Percentiles rank a stretch among this genome's conserved stretches.
Evolutionary conservation across 2,329 filamentous ascomycete genomes (phyloP).

Genomic region (Zalaria obscura): DNA sequence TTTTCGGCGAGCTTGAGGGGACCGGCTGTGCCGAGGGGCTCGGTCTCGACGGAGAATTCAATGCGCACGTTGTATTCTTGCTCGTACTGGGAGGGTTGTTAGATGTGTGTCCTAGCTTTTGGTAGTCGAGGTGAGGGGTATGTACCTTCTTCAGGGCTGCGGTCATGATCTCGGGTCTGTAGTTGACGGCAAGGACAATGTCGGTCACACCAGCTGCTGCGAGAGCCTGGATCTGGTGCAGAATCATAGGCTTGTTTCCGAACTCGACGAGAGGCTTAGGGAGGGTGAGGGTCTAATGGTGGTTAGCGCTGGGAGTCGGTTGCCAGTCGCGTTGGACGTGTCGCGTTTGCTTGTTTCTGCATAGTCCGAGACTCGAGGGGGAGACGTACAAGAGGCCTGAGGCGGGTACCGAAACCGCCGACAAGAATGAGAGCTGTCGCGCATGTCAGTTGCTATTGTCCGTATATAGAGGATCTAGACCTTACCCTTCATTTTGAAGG

Average conservation of each 20-base stretch:
- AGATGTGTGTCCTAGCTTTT: conserved; percentile 1
- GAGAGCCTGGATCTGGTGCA: conserved; percentile 92
- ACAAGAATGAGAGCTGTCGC: conserved; percentile 89
- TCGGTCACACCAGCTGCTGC: conserved; percentile 90
- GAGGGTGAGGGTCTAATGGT: conserved; percentile 77
- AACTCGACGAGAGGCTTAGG: conserved; percentile 98
- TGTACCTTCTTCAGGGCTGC: conserved; percentile 73
- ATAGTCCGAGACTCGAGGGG: background rate
- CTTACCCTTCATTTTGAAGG: no score
- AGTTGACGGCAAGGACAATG: conserved; percentile 97
- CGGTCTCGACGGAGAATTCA: conserved; percentile 90
- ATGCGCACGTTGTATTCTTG: conserved; percentile 87
- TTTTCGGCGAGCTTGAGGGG: conserved; percentile 90
- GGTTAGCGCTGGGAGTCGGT: conserved; percentile 1
- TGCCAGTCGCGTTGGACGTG: background rate
- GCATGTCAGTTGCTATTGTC: conserved; percentile 7
- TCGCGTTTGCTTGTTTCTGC: no score
- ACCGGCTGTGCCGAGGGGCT: conserved; percentile 88
- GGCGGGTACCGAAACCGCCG: conserved; percentile 95
- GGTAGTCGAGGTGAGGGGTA: conserved; percentile 2
- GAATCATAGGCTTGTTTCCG: conserved; percentile 97
- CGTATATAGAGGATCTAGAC: no score
- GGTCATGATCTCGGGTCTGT: conserved; percentile 96
- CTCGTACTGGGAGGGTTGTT: conserved; percentile 52
- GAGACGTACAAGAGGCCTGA: conserved; percentile 70